phyloP scores from a whole-genome alignment of 805 yeast genomes.

The Teunomyces lycoperdinae region DNA sequence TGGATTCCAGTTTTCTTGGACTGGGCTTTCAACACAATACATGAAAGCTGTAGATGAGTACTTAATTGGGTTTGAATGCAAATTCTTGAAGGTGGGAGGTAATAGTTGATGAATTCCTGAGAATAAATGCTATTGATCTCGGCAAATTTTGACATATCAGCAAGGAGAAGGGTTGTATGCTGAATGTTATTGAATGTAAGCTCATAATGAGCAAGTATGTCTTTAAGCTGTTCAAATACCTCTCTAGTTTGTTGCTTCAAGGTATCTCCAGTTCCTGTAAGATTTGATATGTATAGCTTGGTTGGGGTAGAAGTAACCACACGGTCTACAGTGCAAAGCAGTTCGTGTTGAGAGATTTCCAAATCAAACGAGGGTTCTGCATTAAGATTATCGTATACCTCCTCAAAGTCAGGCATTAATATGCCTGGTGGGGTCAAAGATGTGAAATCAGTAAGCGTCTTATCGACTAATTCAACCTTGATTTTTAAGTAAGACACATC shows the following conservation, averaged over 20 bases:
- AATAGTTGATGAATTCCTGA: conserved; percentile 50
- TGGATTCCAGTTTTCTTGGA: conserved; percentile 66
- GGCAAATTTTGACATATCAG: conserved; percentile 63
- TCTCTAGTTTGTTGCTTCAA: conserved; percentile 43
- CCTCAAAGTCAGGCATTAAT: conserved; percentile 39
- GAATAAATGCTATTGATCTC: conserved; percentile 61
- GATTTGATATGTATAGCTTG: conserved; percentile 28
- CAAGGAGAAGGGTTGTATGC: conserved; percentile 57
- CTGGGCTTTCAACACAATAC: conserved; percentile 40
- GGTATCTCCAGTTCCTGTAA: conserved; percentile 16
- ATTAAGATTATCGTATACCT: conserved; percentile 21
- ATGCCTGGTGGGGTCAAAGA: conserved; percentile 32
- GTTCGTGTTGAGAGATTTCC: neutral
- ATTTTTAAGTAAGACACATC: conserved; percentile 70
- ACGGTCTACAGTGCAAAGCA: neutral
- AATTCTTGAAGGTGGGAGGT: conserved; percentile 82
- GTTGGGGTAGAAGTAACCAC: conserved; percentile 10
- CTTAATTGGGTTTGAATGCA: conserved; percentile 68
- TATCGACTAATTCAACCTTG: conserved; percentile 47
- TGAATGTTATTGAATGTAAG: conserved; percentile 49
- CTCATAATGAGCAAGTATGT: conserved; percentile 25
- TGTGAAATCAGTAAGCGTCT: conserved; percentile 17
- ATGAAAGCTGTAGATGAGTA: conserved; percentile 55
- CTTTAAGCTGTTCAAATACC: conserved; percentile 45
- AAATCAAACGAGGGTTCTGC: neutral